Evolutionary conservation across 192 early-diverging fungal species (phyloP).

Genomic region (Gryganskiella cystojenkinii): DNA sequence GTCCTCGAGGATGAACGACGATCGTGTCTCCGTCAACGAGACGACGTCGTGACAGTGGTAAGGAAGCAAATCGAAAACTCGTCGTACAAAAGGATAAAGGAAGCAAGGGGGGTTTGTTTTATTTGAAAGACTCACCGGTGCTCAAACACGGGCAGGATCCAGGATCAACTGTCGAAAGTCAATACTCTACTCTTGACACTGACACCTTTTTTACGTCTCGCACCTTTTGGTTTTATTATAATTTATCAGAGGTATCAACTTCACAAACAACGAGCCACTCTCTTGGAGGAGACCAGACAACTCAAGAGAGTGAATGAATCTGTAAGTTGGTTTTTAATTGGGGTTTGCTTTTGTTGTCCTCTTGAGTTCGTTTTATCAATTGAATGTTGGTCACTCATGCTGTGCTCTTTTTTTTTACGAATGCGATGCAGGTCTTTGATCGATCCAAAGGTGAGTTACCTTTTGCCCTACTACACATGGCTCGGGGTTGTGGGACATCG

Average conservation of each 20-base stretch:
- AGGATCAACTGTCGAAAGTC: background rate
- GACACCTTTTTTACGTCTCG: background rate
- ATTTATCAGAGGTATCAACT: slow-evolving; percentile 19
- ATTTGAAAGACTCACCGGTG: too few species aligned
- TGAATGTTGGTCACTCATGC: background rate
- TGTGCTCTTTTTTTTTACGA: background rate
- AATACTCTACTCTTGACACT: background rate
- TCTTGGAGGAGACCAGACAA: slow-evolving; percentile 42
- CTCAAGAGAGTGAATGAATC: slow-evolving; percentile 42
- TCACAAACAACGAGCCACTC: slow-evolving; percentile 20
- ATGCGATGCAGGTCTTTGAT: slow-evolving; percentile 35
- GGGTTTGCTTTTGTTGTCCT: background rate
- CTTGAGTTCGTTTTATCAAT: background rate
- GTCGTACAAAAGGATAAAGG: background rate
- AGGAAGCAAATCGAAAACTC: background rate
- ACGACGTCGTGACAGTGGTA: slow-evolving; percentile 43
- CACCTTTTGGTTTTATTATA: background rate
- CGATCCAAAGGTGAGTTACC: slow-evolving; percentile 34
- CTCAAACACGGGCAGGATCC: too few species aligned
- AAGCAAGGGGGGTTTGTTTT: background rate
- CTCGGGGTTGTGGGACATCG: background rate
- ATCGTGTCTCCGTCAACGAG: slow-evolving; percentile 30
- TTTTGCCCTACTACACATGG: background rate
- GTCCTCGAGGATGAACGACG: slow-evolving; percentile 37
- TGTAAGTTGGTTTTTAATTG: slow-evolving; percentile 11